phyloP scores from a whole-genome alignment of 2,329 filamentous ascomycete species.

The Neobulgaria alba region DNA sequence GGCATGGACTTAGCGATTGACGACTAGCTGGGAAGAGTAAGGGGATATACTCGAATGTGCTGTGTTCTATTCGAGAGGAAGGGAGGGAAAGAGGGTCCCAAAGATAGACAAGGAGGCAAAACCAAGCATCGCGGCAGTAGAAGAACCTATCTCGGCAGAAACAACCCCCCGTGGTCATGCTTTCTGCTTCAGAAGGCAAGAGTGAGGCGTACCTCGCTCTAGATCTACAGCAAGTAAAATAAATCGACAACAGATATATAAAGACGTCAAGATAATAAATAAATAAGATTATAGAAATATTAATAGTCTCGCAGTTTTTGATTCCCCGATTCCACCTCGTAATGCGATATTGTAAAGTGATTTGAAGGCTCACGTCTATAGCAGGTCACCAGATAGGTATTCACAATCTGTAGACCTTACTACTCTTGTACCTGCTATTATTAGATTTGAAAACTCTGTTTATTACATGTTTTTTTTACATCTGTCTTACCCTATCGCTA shows the following conservation, averaged over 20 bases:
- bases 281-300: not conserved
- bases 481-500: not conserved
- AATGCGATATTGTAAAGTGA: not conserved
- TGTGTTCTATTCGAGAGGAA: slow-evolving; percentile 2
- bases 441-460: not conserved
- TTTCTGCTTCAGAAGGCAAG: not conserved
- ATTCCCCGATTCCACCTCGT: not conserved
- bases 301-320: not conserved
- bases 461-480: not conserved
- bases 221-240: not conserved
- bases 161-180: not conserved
- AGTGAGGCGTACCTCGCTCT: not conserved
- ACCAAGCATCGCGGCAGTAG: not conserved
- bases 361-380: not conserved
- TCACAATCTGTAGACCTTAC: not conserved
- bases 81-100: not conserved
- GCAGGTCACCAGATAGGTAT: not conserved
- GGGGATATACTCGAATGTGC: not conserved
- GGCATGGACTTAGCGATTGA: not conserved
- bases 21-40: slow-evolving; percentile 7
- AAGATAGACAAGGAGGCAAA: not conserved
- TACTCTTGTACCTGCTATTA: too few relatives aligned
- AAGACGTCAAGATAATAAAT: not conserved
- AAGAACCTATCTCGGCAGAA: not conserved
- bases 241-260: not conserved